Evolutionary conservation across 1,284 basidiomycete genomes (phyloP), one percentile per base, ranked within the genome.

Genomic region (Sphagnurus paluster): DNA sequence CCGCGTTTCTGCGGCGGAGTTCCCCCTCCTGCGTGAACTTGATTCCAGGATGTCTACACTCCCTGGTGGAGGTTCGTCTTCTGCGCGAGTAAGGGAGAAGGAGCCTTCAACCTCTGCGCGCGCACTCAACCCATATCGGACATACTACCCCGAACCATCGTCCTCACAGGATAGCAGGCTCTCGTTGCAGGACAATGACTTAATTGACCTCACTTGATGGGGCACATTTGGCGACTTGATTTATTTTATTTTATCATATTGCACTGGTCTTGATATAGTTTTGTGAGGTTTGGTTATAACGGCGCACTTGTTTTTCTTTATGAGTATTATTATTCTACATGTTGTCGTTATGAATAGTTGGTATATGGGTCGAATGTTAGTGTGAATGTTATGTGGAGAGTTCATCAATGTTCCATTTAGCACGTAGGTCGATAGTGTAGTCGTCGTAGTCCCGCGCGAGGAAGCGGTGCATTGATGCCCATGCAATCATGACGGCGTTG

Each of bases 401-500:
- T 8, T 84, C 76, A 53, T 87, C 81, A 17, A 92, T 78, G 45
- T 74, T 79, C 90, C 90, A 92, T 58, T 82, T 83, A 11, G 83
- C 65, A 21, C 71, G 68, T 11, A 81, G 68, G 35, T 74, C 73
- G 14, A 82, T 77, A 26, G 69, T 72, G 61, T 82, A 90, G 21
- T 72, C 73, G 55, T 97, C 93, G 32, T 74, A 68, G 52, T 85
- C 79, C 2, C 69, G 71, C 0, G 68, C 69, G n/a, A 86, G 71
- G 51, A 96, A 87, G 9, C 92, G 80, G 53, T 87, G 68, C 75
- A 94, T 86, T 0, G 90, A 85, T 5, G 92, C 86, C 88, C 88
- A 94, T 1, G 79, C 94, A 53, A 98, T 90, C 94, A 98, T 98
- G 1, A 83, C 93, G 0, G 94, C 94, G 61, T 97, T 98, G 58